These are phyloP conservation scores for Lachancea nothofagi DNA, from an alignment of 805 yeast genomes.

Conservation along the genomic window DNA sequence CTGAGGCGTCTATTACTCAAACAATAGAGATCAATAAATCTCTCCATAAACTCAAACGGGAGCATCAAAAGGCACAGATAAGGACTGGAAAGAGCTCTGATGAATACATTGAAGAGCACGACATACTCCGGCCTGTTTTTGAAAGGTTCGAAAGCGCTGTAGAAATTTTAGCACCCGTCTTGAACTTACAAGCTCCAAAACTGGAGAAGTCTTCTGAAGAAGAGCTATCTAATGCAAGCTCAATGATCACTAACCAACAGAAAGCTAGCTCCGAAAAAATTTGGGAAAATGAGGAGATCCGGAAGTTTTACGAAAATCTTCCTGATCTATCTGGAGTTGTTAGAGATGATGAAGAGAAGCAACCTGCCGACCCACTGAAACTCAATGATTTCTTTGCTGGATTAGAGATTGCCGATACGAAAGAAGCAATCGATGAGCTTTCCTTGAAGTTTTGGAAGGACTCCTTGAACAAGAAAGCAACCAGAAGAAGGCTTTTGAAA, in stretches of 20 bases:
- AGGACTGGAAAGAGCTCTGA: conserved; percentile 55
- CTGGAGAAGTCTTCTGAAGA: conserved; percentile 27
- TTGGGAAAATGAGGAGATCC: conserved; percentile 67
- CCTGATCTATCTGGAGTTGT: conserved; percentile 36
- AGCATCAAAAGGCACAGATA: conserved; percentile 51
- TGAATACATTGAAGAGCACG: conserved; percentile 35
- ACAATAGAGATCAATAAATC: conserved; percentile 35
- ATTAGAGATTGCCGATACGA: conserved; percentile 41
- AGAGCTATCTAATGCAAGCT: conserved; percentile 23
- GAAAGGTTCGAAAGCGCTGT: conserved; percentile 43
- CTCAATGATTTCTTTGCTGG: conserved; percentile 40
- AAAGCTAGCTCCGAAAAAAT: conserved; percentile 24
- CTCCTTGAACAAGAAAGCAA: conserved; percentile 65
- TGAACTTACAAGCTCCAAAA: conserved; percentile 37
- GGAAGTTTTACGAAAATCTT: conserved; percentile 54
- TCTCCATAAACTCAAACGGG: conserved; percentile 34
- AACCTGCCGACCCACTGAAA: conserved; percentile 20
- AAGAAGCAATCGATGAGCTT: conserved; percentile 45
- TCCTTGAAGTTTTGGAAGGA: conserved; percentile 44
- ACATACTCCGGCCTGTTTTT: conserved; percentile 32
- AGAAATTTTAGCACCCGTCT: conserved; percentile 39
- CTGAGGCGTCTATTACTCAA: conserved; percentile 38
- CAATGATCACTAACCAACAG: conserved; percentile 24
- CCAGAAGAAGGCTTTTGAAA: conserved; percentile 53
- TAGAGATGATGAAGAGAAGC: conserved; percentile 20